Base-by-base conservation (phyloP, 441 rosid genomes). In the Adansonia rubrostipa region DNA sequence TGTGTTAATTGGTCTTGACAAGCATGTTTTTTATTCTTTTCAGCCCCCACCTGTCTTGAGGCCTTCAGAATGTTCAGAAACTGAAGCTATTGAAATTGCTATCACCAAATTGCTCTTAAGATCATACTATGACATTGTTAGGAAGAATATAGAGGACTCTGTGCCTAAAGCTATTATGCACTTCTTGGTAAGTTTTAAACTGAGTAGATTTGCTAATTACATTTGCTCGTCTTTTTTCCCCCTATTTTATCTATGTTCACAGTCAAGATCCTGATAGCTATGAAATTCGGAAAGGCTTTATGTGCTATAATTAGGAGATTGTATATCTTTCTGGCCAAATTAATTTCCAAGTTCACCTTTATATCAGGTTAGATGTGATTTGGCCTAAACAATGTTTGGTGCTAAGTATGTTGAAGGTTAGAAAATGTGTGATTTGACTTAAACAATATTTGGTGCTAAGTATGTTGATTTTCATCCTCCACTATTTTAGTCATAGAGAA, bases 131-230 rank as follows among this genome's bases (percentile, higher is more conserved):
- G 95, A 96, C 83, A 96, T 96, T 83, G 97, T 92, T 45, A 84
- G 99, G 84, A 96, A 92, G 91, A 94, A 96, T 85, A 79, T 93
- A 3, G 98, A 94, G 85, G 98, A 96, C 80, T 85, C 86, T 24
- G 81, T 94, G 47, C 98, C 99, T 6, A 96, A 96, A 88, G 96
- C 98, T 71, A 89, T 96, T 80, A 96, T 96, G 92, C 99, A 93
- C 83, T 96, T 96, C 84, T 88, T 96, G 98, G 98, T 96, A 86
- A 87, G 76, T 70, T 61, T 63, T 53, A 14, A 63, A 68, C 58
- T 44, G 36, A 28, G 63, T 33, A 13, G 24, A 76, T 62, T 36
- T 56, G 36, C 44, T 36, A 14, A 15, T 63, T 74, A 40, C 24
- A 17, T 79, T 24, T 75, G 5, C 6, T 71, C 2, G 44, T 9